Conservation (phyloP, 345 rosid species). For the Eutrema yunnanense region DNA sequence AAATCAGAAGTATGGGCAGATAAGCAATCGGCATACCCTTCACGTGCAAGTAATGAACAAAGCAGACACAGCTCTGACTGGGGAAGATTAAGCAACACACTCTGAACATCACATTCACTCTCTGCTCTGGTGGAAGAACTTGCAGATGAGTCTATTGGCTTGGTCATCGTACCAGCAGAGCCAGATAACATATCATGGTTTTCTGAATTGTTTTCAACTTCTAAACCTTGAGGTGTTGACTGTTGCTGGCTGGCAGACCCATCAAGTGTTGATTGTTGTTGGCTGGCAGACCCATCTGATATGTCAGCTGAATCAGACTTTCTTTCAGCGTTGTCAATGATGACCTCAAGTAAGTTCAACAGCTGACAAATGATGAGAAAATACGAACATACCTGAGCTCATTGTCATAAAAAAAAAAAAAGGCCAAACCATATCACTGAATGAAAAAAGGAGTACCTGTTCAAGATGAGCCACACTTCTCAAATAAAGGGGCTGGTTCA, state of each 20-base stretch:
- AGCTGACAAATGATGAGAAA: conserved; percentile 42
- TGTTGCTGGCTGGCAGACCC: too few relatives aligned
- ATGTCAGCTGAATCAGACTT: conserved; percentile 47
- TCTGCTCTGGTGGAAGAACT: conserved; percentile 36
- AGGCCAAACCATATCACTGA: neutral
- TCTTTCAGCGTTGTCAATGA: conserved; percentile 65
- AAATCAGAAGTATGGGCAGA: neutral
- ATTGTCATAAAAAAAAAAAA: neutral
- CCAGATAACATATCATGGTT: conserved; percentile 33
- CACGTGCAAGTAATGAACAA: conserved; percentile 90
- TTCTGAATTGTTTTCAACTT: conserved; percentile 36
- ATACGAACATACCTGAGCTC: neutral
- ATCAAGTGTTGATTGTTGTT: conserved; percentile 35
- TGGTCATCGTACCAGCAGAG: conserved; percentile 36
- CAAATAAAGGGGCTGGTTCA: conserved; percentile 84
- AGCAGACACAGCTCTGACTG: conserved; percentile 74
- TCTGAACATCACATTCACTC: conserved; percentile 54
- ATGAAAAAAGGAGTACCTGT: conserved; percentile 50
- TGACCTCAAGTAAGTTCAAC: conserved; percentile 82
- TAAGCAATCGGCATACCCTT: conserved; percentile 56
- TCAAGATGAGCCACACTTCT: conserved; percentile 97
- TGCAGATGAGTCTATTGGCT: conserved; percentile 36
- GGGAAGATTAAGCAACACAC: conserved; percentile 64
- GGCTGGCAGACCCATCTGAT: conserved; percentile 39
- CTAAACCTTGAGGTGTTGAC: conserved; percentile 24